A percentile compares a stretch with the other conserved stretches of the same genome.
Evolutionary conservation across 495 filamentous ascomycete species (phyloP).

Genomic region (Penicillium paradoxum): DNA sequence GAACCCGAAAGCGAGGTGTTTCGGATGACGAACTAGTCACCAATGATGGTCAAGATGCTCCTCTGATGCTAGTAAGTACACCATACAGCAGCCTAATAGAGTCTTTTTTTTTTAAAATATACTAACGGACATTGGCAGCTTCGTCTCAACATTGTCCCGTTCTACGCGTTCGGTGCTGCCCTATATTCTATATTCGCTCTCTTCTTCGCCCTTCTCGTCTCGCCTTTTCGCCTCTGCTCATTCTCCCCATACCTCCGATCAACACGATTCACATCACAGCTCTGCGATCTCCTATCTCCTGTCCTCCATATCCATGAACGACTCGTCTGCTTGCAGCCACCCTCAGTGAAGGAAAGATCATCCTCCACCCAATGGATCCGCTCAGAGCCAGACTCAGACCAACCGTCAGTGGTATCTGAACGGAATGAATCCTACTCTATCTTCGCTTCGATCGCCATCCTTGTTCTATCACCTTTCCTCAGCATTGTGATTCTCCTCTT

Average conservation of each 20-base stretch:
- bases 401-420: slow-evolving; percentile 13
- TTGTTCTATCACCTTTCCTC: slow-evolving; percentile 51
- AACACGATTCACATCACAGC: slow-evolving; percentile 33
- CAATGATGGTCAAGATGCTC: slow-evolving; percentile 33
- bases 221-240: slow-evolving; percentile 42
- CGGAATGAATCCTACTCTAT: slow-evolving; percentile 28
- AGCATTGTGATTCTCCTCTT: slow-evolving; percentile 49
- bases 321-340: slow-evolving; percentile 28
- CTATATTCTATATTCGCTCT: slow-evolving; percentile 44
- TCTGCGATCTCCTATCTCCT: slow-evolving; percentile 41
- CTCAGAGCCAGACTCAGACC: slow-evolving; percentile 22
- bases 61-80: slow-evolving; percentile 36
- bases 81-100: neutral
- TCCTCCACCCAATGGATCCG: slow-evolving; percentile 33
- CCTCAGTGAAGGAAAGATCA: slow-evolving; percentile 25
- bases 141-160: slow-evolving; percentile 44
- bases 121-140: slow-evolving; percentile 29
- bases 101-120: neutral
- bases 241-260: slow-evolving; percentile 32
- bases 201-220: slow-evolving; percentile 37
- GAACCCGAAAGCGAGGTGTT: slow-evolving; percentile 28
- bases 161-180: slow-evolving; percentile 38
- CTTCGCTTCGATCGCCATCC: slow-evolving; percentile 42
- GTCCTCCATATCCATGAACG: slow-evolving; percentile 42
- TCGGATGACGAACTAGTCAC: slow-evolving; percentile 21